Evolutionary conservation across 495 filamentous ascomycete genomes (phyloP), one percentile per base, ranked within the genome.

Genomic region (Neurospora africana): DNA sequence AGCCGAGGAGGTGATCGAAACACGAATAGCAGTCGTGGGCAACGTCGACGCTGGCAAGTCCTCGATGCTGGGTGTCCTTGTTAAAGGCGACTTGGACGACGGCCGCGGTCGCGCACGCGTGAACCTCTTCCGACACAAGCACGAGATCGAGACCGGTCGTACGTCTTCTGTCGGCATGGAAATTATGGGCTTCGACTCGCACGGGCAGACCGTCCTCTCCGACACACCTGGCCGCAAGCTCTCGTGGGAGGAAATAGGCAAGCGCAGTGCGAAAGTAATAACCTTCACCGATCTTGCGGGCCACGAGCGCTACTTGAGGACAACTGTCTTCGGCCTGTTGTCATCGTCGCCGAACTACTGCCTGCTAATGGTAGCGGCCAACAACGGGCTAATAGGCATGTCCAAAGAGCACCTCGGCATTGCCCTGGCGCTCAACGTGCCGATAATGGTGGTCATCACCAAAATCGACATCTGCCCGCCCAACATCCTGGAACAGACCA

Each of bases 391-490:
- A 23, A 93, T 98, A 73, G 95, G 95, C 8, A 99, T 99, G 95
- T 94, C 92, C 81, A 96, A 95, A 83, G 95, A 99, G 82, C 95
- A 99, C 81, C 85, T 99, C 23, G 95, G 95, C 21, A 98, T 99
- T 78, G 95, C 95, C 2, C 84, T 98, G 23, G 95, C 95, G 3
- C 82, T 99, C 40, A 98, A 98, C 78, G 96, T 99, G 33, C 95
- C 95, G 4, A 93, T 99, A 75, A 95, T 99, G 91, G 94, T 99
- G 35, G 93, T 98, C 72, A 89, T 99, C 72, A 99, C 95, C 79
- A 99, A 99, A 82, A 98, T 98, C 74, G 95, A 99, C 81, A 99
- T 98, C 69, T 99, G 95, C 77, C 95, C 95, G 21, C 95, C 96
- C 0, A 91, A 99, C 72, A 97, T 99, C 78, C 82, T 99, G 21